Conservation (phyloP, 179 eudicot genomes). For the Beta macrorhiza region DNA sequence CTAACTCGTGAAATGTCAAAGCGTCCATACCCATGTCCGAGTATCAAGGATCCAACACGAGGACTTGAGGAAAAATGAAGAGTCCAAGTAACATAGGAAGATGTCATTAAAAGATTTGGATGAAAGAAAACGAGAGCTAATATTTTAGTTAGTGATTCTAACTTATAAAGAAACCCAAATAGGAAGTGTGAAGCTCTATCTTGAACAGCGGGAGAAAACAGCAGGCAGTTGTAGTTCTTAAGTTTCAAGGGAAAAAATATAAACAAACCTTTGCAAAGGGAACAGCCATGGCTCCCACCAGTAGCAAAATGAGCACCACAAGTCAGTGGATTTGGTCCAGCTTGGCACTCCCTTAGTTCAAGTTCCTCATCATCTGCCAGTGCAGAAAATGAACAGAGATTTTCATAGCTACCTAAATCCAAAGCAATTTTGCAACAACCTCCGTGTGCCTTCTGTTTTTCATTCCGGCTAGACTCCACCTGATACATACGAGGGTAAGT, state of each 20-base stretch:
- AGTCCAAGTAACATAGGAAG: too few species aligned
- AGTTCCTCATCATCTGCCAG: constrained; percentile 90
- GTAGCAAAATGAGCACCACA: constrained; percentile 70
- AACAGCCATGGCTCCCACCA: constrained; percentile 64
- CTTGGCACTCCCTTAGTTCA: constrained; percentile 73
- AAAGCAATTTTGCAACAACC: constrained; percentile 71
- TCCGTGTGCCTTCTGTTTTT: constrained; percentile 46
- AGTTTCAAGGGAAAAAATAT: not conserved
- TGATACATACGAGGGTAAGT: constrained; percentile 32
- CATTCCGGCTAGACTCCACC: constrained; percentile 43
- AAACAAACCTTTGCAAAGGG: constrained; percentile 88
- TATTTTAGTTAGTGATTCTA: not conserved
- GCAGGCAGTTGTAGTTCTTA: not conserved
- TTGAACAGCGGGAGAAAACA: not conserved
- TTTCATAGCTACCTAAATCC: constrained; percentile 41
- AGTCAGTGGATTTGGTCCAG: constrained; percentile 63
- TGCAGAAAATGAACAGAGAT: constrained; percentile 37
- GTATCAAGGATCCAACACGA: too few species aligned
- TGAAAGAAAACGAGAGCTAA: not conserved
- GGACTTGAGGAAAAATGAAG: too few species aligned
- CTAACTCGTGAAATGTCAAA: too few species aligned
- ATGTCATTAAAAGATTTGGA: too few species aligned
- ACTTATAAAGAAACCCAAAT: not conserved
- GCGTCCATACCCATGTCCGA: too few species aligned
- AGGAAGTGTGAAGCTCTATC: not conserved